These are phyloP conservation scores for Phaeomoniella chlamydospora DNA, from an alignment of 2,329 filamentous ascomycete genomes.

Conservation along the genomic window DNA sequence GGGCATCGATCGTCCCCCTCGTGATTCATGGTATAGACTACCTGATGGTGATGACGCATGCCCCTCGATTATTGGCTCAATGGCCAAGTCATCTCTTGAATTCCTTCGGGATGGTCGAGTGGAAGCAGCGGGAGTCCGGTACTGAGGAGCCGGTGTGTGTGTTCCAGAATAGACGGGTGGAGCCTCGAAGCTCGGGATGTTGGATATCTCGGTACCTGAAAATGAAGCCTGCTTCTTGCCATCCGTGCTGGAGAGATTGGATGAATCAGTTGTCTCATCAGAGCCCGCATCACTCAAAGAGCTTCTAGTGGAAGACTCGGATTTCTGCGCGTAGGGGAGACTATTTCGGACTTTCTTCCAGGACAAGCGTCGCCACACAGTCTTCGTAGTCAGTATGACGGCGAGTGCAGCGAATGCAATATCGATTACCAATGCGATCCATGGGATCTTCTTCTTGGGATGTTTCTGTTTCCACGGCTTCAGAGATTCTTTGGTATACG, in stretches of 20 bases:
- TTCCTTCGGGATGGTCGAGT: background rate
- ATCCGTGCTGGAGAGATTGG: background rate
- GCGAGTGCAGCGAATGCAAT: background rate
- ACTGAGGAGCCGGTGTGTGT: background rate
- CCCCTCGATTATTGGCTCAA: background rate
- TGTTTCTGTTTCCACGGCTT: conserved; percentile 16
- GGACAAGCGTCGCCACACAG: background rate
- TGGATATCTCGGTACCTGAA: background rate
- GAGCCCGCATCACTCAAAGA: background rate
- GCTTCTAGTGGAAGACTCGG: background rate
- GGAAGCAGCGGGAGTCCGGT: background rate
- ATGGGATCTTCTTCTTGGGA: conserved; percentile 4
- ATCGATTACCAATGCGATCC: background rate
- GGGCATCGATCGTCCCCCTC: background rate
- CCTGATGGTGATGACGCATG: background rate
- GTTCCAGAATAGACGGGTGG: background rate
- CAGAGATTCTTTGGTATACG: conserved; percentile 12
- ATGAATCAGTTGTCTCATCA: background rate
- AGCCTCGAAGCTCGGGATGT: background rate
- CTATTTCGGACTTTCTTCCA: background rate
- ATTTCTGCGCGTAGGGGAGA: background rate
- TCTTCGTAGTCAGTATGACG: background rate
- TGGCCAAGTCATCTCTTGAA: background rate
- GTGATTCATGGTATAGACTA: too few relatives aligned
- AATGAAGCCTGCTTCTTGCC: background rate